Percentiles rank a stretch among this genome's conserved stretches.
Evolutionary conservation across 1,284 basidiomycete species (phyloP).

Genomic region (Boletus semigastroideus): DNA sequence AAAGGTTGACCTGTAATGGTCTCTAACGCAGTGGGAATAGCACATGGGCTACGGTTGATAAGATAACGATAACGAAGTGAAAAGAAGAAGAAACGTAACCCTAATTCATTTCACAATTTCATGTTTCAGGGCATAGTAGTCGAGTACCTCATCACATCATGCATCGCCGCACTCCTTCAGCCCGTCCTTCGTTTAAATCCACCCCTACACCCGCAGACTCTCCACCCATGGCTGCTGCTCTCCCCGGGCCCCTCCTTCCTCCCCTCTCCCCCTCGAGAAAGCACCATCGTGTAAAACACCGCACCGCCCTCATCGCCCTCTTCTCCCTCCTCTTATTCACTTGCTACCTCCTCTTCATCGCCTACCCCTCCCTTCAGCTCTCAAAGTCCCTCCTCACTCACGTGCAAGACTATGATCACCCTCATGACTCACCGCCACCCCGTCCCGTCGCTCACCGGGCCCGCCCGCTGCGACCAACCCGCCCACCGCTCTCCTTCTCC

Average conservation of each 20-base stretch:
- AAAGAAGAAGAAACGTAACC: too few relatives aligned
- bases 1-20: too few relatives aligned
- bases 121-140: not conserved
- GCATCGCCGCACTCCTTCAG: slow-evolving; percentile 30
- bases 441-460: slow-evolving; percentile 26
- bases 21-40: too few relatives aligned
- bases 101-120: too few relatives aligned
- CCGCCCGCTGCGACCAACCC: slow-evolving; percentile 22
- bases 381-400: slow-evolving; percentile 40
- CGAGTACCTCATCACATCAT: slow-evolving; percentile 13
- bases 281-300: slow-evolving; percentile 36
- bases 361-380: slow-evolving; percentile 41
- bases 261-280: slow-evolving; percentile 29
- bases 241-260: slow-evolving; percentile 6
- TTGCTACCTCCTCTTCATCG: slow-evolving; percentile 53
- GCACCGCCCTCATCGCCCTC: slow-evolving; percentile 54
- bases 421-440: slow-evolving; percentile 26
- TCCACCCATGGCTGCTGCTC: slow-evolving; percentile 6
- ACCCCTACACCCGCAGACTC: rapidly evolving
- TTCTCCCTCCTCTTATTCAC: slow-evolving; percentile 48
- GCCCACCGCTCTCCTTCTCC: slow-evolving; percentile 47
- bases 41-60: too few relatives aligned
- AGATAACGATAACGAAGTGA: too few relatives aligned
- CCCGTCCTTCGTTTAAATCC: slow-evolving; percentile 19
- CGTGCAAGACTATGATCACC: slow-evolving; percentile 14